These are phyloP conservation scores for Petasospora rhodanensis DNA, from an alignment of 1,139 yeast genomes.

Conservation along the genomic window DNA sequence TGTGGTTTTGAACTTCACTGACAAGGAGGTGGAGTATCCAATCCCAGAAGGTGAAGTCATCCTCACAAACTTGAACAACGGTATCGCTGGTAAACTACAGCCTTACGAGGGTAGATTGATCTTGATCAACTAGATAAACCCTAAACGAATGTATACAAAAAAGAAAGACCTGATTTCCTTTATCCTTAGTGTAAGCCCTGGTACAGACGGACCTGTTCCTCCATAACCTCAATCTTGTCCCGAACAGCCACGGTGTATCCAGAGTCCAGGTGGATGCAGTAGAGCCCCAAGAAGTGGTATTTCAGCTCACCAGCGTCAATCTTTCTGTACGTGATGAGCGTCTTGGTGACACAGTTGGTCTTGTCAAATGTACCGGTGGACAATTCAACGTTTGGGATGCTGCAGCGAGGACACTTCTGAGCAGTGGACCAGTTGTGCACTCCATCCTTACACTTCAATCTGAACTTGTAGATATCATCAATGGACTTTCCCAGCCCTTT, in stretches of 20 bases:
- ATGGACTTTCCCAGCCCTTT: conserved; percentile 33
- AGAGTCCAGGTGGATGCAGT: conserved; percentile 28
- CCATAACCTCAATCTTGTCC: conserved; percentile 25
- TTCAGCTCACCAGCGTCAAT: conserved; percentile 34
- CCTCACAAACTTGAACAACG: conserved; percentile 7
- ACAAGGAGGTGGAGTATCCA: conserved; percentile 25
- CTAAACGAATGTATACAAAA: too few relatives aligned
- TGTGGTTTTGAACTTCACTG: conserved; percentile 44
- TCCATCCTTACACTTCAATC: conserved; percentile 18
- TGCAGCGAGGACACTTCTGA: conserved; percentile 33
- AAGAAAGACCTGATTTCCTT: too few relatives aligned
- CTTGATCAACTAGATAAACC: background rate
- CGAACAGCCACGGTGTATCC: conserved; percentile 29
- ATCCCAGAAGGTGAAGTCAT: conserved; percentile 27
- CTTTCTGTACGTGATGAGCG: conserved; percentile 33
- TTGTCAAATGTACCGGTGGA: conserved; percentile 31
- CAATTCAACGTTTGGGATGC: conserved; percentile 36
- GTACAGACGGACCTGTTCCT: conserved; percentile 5
- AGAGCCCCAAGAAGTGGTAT: conserved; percentile 36
- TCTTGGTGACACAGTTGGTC: conserved; percentile 30
- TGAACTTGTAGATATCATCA: conserved; percentile 35
- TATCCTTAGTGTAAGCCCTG: too few relatives aligned
- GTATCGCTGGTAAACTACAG: conserved; percentile 5
- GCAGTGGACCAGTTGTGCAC: conserved; percentile 26
- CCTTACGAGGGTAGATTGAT: conserved; percentile 13